Percentiles rank a stretch among this genome's conserved stretches.
Conservation (phyloP, 352 stramenopile genomes). For the Phytophthora vignae region DNA sequence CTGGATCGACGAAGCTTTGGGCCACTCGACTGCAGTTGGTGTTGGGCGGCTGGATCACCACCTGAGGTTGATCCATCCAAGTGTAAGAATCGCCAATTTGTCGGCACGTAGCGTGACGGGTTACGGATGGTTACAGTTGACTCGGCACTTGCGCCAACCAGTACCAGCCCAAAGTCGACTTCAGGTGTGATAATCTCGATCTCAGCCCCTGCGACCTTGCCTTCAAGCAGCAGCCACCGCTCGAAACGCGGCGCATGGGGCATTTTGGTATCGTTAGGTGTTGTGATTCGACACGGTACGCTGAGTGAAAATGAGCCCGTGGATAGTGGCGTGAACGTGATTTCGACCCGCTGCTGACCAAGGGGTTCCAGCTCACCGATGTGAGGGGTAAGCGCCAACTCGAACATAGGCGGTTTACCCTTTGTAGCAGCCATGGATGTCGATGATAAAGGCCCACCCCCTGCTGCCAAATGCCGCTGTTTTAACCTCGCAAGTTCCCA, state of each 20-base stretch:
- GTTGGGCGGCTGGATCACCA: not conserved
- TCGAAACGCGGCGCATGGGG: constrained; percentile 29
- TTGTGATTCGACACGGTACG: constrained; percentile 50
- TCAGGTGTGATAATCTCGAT: constrained; percentile 60
- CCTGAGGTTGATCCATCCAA: constrained; percentile 35
- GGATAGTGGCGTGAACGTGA: constrained; percentile 57
- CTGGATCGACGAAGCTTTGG: constrained; percentile 41
- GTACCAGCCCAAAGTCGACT: constrained; percentile 81
- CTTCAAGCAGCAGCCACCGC: constrained; percentile 67
- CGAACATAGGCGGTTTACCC: constrained; percentile 26
- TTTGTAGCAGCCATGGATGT: constrained; percentile 10
- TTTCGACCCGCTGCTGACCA: constrained; percentile 13
- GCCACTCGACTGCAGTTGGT: constrained; percentile 2
- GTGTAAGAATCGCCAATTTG: constrained; percentile 60
- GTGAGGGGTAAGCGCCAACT: constrained; percentile 30
- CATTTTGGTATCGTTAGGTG: not conserved
- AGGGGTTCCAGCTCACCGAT: constrained; percentile 34
- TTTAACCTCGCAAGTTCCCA: constrained; percentile 39
- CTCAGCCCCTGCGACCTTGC: constrained; percentile 42
- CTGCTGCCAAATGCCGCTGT: constrained; percentile 24
- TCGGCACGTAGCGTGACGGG: constrained; percentile 25
- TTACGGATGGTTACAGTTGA: constrained; percentile 37
- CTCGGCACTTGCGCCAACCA: constrained; percentile 61
- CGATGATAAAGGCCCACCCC: constrained; percentile 10
- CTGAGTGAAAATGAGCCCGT: constrained; percentile 54